Conservation (phyloP, 805 yeast species). For the Pichia californica region DNA sequence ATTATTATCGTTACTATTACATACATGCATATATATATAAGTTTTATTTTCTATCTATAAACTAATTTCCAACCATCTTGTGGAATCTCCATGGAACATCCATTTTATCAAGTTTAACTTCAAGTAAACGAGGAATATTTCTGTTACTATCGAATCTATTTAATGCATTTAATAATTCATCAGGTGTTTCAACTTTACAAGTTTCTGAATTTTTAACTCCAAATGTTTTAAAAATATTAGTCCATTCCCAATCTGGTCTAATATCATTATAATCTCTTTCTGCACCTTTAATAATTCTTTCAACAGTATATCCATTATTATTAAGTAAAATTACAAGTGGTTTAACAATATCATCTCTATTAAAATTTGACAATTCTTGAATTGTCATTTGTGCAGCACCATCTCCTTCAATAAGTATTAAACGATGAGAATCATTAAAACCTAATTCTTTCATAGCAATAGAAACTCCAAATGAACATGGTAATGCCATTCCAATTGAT, state of each 20-base stretch:
- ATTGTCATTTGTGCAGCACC: constrained; percentile 94
- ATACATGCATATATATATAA: too few relatives aligned
- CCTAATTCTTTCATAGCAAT: constrained; percentile 58
- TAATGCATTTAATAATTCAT: constrained; percentile 34
- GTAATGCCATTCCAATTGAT: constrained; percentile 85
- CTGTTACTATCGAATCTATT: constrained; percentile 25
- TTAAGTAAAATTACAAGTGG: constrained; percentile 73
- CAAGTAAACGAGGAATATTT: constrained; percentile 38
- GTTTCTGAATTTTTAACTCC: constrained; percentile 38
- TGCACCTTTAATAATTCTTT: constrained; percentile 79
- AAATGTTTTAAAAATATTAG: constrained; percentile 55
- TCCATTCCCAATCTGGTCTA: constrained; percentile 78
- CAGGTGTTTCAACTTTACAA: constrained; percentile 31
- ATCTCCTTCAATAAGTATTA: constrained; percentile 79
- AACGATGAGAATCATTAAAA: constrained; percentile 34
- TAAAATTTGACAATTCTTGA: constrained; percentile 49
- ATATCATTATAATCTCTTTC: constrained; percentile 75
- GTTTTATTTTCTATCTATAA: too few relatives aligned
- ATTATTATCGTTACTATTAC: too few relatives aligned
- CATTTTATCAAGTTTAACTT: constrained; percentile 49
- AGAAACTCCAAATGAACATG: constrained; percentile 78
- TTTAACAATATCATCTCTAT: constrained; percentile 47
- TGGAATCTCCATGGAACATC: constrained; percentile 64
- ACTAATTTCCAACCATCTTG: constrained; percentile 28
- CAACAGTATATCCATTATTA: constrained; percentile 87